Base-by-base conservation (phyloP, 306 rosid species). In the Cicer bijugum region DNA sequence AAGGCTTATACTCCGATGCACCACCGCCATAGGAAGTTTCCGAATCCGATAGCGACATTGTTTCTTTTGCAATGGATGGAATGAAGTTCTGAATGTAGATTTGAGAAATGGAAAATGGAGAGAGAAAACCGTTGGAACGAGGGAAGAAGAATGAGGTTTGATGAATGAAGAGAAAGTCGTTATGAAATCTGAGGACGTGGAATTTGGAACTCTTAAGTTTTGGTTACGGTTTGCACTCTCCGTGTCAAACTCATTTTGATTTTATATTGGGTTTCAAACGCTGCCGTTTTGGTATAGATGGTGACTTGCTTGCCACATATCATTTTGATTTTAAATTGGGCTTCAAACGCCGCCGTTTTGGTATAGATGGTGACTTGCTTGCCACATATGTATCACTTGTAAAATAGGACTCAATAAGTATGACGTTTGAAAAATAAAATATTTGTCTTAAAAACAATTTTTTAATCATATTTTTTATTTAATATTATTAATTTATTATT, bases 41-140 rank as follows among this genome's bases (percentile, higher is more conserved):
- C 38, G 94, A 88, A 78, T 93, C 97, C 12, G 98, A 93, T 38
- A 89, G 78, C 19, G 98, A 93, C 98, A 93, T 92, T 42, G 77
- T 67, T 72, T 80, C 14, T 5, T 33, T 37, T 52, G 71, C 71
- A 66, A 71, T 45, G 78, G 77, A 83, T 62, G 50, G 8, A 68
- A 69, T 33, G 19, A 50, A 56, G 76, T 6, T 76, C 20, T 17
- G 50, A 73, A 55, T 0, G 37, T 35, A 46, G 81, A 77, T 45
- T 53, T 62, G 82, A 69, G 38, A 71, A 71, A 77, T 20, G 11
- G 63, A 66, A 53, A 67, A 64, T 63, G 71, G 67, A 61, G 76
- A 52, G 82, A 72, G 19, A 59, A 72, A 72, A 23, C 11, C 76
- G 83, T 48, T 47, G 66, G 39, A 38, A 71, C 67, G 56, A 12